Base-by-base conservation (phyloP, 768 basidiomycete genomes). In the Mycena belliarum region DNA sequence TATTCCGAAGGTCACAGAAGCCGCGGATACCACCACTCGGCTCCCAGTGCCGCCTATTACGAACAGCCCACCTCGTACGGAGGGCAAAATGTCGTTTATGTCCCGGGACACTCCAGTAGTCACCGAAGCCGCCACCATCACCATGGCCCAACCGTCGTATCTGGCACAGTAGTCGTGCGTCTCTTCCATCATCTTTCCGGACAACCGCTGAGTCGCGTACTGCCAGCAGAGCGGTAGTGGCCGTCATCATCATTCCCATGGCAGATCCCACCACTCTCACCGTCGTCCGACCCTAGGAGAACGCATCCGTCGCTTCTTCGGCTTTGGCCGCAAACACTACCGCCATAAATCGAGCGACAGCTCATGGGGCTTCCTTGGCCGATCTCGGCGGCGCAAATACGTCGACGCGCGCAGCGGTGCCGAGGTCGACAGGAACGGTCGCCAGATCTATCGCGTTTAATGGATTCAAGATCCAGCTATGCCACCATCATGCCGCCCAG, bases 301-400 rank as follows among this genome's bases (percentile, higher is more conserved):
- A 25, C 81, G 82, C 44, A 53, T 84, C 29, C 76, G 79, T 38
- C 79, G 77, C 28, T 83, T 84, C 72, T 82, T 84, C 60, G 82
- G 82, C 20, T 70, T 84, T 20, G 76, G 77, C 8, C 76, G 75
- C 8, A 69, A 66, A 24, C 72, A 72, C 47, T 73, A 77, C 60
- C 76, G 74, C 50, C 76, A 79, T 64, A 76, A 76, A 60, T 75
- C 75, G 26, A 73, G 77, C 64, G 69, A 72, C 51, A 73, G 74
- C 43, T 76, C 76, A 2, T 84, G 82, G 82, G 82, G 82, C 3
- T 82, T 84, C 71, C 74, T 84, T 68, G 82, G 82, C 1, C 78
- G 76, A 58, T 82, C 81, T 24, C 75, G 76, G 21, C 72, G 80
- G 56, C 76, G 74, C 49, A 71, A 75, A 59, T 84, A 81, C 64